These are phyloP conservation scores for Termitomyces sp. DNA, from an alignment of 768 basidiomycete genomes.

Conservation along the genomic window DNA sequence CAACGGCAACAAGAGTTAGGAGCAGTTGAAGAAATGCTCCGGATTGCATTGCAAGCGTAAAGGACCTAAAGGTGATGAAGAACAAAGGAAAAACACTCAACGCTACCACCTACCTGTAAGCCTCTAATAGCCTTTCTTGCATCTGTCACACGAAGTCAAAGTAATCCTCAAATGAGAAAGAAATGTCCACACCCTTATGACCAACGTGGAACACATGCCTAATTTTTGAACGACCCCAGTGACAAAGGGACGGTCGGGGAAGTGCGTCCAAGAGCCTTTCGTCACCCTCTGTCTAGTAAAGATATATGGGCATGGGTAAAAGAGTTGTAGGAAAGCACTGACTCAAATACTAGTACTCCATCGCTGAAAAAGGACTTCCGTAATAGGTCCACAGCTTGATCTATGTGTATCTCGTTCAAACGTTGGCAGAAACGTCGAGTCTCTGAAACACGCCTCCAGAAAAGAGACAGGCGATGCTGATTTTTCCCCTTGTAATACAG, in stretches of 20 bases:
- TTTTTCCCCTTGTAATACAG: conserved; percentile 79
- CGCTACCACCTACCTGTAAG: conserved; percentile 40
- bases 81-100: not conserved
- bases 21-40: conserved; percentile 70
- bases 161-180: not conserved
- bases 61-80: conserved; percentile 38
- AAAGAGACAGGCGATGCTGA: conserved; percentile 64
- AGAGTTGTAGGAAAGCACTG: conserved; percentile 10
- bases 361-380: conserved; percentile 48
- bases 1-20: conserved; percentile 56
- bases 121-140: conserved; percentile 22
- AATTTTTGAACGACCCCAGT: conserved; percentile 30
- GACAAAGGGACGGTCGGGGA: conserved; percentile 38
- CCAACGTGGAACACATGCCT: conserved; percentile 28
- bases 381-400: conserved; percentile 29
- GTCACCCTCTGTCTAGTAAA: conserved; percentile 41
- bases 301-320: not conserved
- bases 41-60: conserved; percentile 60
- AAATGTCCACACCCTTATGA: conserved; percentile 37
- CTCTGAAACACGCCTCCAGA: conserved; percentile 65
- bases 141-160: conserved; percentile 9
- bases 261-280: conserved; percentile 62
- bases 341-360: conserved; percentile 31
- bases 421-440: conserved; percentile 48
- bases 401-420: conserved; percentile 26